Conservation (phyloP, 2,329 filamentous ascomycete genomes). For the Cladosporium sp. region DNA sequence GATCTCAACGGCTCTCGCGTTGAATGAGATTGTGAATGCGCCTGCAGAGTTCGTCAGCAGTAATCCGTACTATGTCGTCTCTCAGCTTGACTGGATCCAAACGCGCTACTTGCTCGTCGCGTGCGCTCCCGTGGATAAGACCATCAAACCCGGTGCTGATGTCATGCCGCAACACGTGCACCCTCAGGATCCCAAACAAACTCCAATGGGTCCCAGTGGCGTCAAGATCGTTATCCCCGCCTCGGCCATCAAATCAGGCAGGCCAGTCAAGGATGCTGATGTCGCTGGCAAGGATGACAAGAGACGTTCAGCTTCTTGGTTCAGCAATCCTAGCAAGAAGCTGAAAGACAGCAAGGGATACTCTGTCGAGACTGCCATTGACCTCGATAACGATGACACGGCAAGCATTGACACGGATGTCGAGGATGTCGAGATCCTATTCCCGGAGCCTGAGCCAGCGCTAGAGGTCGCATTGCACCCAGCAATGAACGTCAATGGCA, state of each 20-base stretch:
- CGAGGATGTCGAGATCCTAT: conserved; percentile 51
- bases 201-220: conserved; percentile 45
- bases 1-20: conserved; percentile 62
- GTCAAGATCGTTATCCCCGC: conserved; percentile 54
- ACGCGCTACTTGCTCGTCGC: conserved; percentile 78
- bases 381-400: conserved; percentile 41
- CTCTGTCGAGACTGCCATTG: conserved; percentile 41
- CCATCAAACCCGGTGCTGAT: conserved; percentile 27
- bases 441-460: conserved; percentile 30
- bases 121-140: conserved; percentile 29
- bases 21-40: conserved; percentile 84
- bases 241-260: conserved; percentile 52
- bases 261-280: conserved; percentile 25
- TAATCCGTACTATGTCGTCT: conserved; percentile 69
- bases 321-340: conserved; percentile 25
- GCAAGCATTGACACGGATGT: conserved; percentile 53
- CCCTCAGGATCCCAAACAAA: conserved; percentile 46
- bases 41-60: conserved; percentile 61
- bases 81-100: conserved; percentile 82
- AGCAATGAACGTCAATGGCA: not conserved
- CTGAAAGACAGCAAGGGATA: conserved; percentile 30
- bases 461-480: not conserved
- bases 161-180: conserved; percentile 29
- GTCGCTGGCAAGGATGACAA: conserved; percentile 8
- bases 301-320: not conserved